Base-by-base conservation (phyloP, 78 protist species). In the Emiliania huxleyi region DNA sequence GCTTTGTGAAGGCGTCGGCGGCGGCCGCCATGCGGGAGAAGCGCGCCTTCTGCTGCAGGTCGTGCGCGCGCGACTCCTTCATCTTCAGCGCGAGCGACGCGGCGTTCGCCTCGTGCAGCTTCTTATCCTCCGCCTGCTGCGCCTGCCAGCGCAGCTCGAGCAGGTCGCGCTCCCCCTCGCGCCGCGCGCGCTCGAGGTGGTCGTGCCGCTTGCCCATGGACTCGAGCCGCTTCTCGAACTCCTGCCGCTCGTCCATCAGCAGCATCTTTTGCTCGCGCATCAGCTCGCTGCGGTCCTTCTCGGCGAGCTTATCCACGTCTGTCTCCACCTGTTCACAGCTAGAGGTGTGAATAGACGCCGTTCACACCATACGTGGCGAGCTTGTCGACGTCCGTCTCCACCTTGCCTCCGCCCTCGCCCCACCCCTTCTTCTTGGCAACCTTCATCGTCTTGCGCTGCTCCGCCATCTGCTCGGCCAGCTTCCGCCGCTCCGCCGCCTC, bases 151-250 rank as follows among this genome's bases (percentile, higher is more conserved):
- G 71, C 43, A 26, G 8, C 40, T 0, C 85, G 37, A 92, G 91
- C 73, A 85, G 87, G 22, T 18, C 37, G 23, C 89, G 89, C 91
- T 92, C 94, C 44, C 44, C 52, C 94, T 92, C 94, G 91, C 94
- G 91, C 11, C 94, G 91, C 2, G 94, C 94, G 37, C 94, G 94
- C 94, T 92, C 94, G n/a, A 92, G 19, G 73, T 92, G 91, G 88
- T 92, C 89, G 38, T 26, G 38, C 19, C 89, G 89, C 56, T 81
- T 42, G 37, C 26, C 35, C 89, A 81, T 44, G 15, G 15, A 2
- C 40, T 44, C 56, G 43, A 81, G 89, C 29, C 89, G 55, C 56
- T 44, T 25, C 56, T 81, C 89, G 33, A 81, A 81, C 56, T 29
- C 40, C 12, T 0, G 38, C 38, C 89, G 89, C 89, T 81, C 89